phyloP scores from a whole-genome alignment of 116 monocot species.

The Iris pallida region DNA sequence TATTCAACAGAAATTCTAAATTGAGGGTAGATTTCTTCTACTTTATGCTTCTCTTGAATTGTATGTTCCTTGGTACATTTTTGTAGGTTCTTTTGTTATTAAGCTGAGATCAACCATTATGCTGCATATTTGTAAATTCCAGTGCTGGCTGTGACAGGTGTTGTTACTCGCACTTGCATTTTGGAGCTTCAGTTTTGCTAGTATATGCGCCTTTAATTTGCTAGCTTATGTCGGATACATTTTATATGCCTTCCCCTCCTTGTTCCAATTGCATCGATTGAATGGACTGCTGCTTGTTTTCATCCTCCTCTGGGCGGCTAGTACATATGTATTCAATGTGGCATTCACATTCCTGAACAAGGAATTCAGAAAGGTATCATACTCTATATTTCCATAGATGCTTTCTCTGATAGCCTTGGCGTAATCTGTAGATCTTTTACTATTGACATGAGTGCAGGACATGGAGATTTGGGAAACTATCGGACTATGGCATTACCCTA shows the following conservation, averaged over 20 bases:
- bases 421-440: slow-evolving; percentile 2
- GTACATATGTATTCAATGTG: slow-evolving; percentile 93
- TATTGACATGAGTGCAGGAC: slow-evolving; percentile 48
- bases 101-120: not conserved
- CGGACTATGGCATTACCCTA: slow-evolving; percentile 94
- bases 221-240: slow-evolving; percentile 92
- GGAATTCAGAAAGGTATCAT: slow-evolving; percentile 72
- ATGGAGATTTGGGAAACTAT: slow-evolving; percentile 98
- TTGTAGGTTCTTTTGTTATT: not conserved
- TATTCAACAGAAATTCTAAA: too few relatives aligned
- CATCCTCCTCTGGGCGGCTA: slow-evolving; percentile 92
- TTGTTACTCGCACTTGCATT: slow-evolving; percentile 79
- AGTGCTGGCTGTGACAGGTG: slow-evolving; percentile 52
- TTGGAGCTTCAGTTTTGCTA: slow-evolving; percentile 95
- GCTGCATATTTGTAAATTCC: slow-evolving; percentile 22
- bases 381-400: not conserved
- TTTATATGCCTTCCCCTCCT: slow-evolving; percentile 84
- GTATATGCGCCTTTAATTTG: slow-evolving; percentile 89
- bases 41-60: too few relatives aligned
- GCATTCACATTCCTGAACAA: slow-evolving; percentile 88
- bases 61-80: too few relatives aligned
- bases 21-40: too few relatives aligned
- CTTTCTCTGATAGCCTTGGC: not conserved
- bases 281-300: slow-evolving; percentile 94
- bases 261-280: slow-evolving; percentile 79